A percentile compares a stretch with the other conserved stretches of the same genome.
These are phyloP conservation scores for Verticillium longisporum DNA, from an alignment of 2,329 filamentous ascomycete species.

Conservation along the genomic window DNA sequence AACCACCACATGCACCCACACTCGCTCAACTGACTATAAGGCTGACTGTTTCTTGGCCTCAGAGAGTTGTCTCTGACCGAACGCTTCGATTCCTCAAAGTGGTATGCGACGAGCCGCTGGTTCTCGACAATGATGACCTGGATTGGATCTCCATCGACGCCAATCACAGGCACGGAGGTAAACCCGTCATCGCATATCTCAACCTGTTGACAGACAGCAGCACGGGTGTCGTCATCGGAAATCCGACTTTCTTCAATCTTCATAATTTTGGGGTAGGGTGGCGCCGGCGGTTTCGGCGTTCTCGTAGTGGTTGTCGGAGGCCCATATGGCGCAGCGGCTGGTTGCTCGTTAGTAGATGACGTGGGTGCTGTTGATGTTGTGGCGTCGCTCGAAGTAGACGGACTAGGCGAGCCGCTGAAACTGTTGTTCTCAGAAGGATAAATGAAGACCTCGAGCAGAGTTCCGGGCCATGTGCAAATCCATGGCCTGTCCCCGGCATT, in stretches of 20 bases:
- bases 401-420: constrained; percentile 8
- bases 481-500: constrained; percentile 45
- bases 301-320: neutral
- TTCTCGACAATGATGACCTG: constrained; percentile 37
- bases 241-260: constrained; percentile 50
- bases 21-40: constrained; percentile 32
- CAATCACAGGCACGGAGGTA: constrained; percentile 25
- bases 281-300: constrained; percentile 7
- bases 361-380: constrained; percentile 1
- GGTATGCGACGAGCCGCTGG: neutral
- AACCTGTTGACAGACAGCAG: constrained; percentile 42
- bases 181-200: constrained; percentile 31
- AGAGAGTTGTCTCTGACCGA: constrained; percentile 3
- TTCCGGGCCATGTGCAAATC: constrained; percentile 53
- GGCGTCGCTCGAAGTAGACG: neutral
- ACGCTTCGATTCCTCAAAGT: constrained; percentile 1
- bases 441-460: constrained; percentile 49
- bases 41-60: constrained; percentile 5
- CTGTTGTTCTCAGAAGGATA: constrained; percentile 47
- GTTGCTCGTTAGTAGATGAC: neutral
- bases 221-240: constrained; percentile 18
- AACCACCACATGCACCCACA: constrained; percentile 50
- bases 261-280: constrained; percentile 43
- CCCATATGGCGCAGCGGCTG: neutral
- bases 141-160: constrained; percentile 30